Conservation (phyloP, 148 eudicot genomes). For the Limonium bicolor region DNA sequence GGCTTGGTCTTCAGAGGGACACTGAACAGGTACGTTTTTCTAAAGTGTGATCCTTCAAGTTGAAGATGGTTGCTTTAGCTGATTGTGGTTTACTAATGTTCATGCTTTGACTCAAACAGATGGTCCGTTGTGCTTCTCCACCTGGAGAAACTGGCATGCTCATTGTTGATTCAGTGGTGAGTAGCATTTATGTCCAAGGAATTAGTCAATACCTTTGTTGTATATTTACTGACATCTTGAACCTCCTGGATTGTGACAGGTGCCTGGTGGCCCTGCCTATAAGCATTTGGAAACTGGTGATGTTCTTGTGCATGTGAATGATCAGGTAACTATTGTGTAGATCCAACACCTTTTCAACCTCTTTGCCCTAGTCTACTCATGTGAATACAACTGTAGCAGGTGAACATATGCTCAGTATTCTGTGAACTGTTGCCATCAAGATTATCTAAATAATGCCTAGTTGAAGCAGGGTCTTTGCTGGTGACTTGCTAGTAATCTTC, state of each 20-base stretch:
- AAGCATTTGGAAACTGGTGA: constrained; percentile 91
- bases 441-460: no score
- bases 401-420: no score
- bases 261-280: constrained; percentile 93
- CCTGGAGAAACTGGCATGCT: constrained; percentile 96
- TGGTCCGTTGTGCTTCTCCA: constrained; percentile 80
- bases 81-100: constrained; percentile 3
- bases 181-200: constrained; percentile 15
- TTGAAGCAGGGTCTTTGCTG: no score
- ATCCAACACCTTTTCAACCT: no score
- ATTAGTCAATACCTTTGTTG: neutral
- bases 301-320: constrained; percentile 79
- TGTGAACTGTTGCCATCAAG: no score
- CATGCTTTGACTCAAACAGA: constrained; percentile 22
- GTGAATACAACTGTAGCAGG: no score
- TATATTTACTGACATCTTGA: neutral
- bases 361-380: no score
- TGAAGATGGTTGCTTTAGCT: neutral
- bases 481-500: no score
- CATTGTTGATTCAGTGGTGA: constrained; percentile 91
- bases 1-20: constrained; percentile 77
- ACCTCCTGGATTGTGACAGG: constrained; percentile 34
- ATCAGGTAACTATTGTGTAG: constrained; percentile 34
- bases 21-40: constrained; percentile 63
- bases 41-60: neutral